Evolutionary conservation across 2,329 filamentous ascomycete genomes (phyloP), one percentile per base, ranked within the genome.

Genomic region (Pezicula radicicola): DNA sequence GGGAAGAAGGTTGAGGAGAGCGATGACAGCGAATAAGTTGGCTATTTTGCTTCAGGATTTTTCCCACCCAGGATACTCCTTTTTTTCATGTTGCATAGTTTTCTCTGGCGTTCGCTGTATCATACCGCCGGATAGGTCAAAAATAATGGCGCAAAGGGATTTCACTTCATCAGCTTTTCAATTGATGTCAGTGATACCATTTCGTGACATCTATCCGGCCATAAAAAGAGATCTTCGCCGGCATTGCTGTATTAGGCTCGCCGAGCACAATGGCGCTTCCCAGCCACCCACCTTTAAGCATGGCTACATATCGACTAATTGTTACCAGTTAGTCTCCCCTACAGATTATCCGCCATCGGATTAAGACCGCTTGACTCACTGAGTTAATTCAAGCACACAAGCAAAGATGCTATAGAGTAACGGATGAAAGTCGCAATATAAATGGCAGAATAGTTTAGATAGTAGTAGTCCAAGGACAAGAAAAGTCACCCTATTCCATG

Each of bases 1-100:
- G 62, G 61, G 19, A 66, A 75, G 52, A 66, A 65, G 53, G 58
- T 57, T 33, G 63, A 58, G 30, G 65, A 64, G 8, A 66, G 62
- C 52, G 64, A 61, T 51, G 76, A 80, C 63, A 80, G 76, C 61
- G 77, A 80, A 50, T 80, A 70, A 59, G 42, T n/a, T 30, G 15
- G 25, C 30, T n/a, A 48, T 39, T 27, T 37, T 40, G 33, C 19
- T 40, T 48, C 19, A 16, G 46, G 37, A 30, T 33, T 33, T 30
- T 12, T 7, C 30, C 12, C 30, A 33, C 30, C 30, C 9, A 33
- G 30, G 30, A 33, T 33, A 33, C 30, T 33, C 30, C 27, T 30
- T 35, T 46, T 15, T 49, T 44, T 37, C 25, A 39, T 49, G 48
- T 41, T 49, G 40, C 48, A 49, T 49, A 41, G 16, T 49, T 42